Base-by-base conservation (phyloP, 352 stramenopile genomes). In the Globisporangium splendens region DNA sequence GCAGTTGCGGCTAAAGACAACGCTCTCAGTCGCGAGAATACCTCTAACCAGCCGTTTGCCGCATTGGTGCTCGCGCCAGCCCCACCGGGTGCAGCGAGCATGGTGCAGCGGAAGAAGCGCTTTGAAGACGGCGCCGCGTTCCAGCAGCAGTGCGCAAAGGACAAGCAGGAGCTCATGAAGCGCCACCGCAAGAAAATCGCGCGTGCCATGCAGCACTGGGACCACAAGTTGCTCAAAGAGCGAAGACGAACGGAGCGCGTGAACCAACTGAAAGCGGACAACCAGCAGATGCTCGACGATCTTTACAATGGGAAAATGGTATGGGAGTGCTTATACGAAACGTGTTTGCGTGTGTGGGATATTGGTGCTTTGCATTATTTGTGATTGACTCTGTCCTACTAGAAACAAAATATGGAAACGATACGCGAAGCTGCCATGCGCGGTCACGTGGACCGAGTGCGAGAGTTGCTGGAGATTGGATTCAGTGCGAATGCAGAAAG, bases 341-440 rank as follows among this genome's bases (percentile, higher is more conserved):
- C 50, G 28, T 18, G 35, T 6, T 18, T 38, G 17, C 50, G 17
- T 31, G 20, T 13, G 11, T 51, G 6, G 22, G 47, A 43, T 33
- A 2, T 3, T 20, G 17, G 22, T 39, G 2, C 15, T 21, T 50
- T 41, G 17, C 33, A 41, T 35, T 12, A 14, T 17, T 48, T 47
- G 20, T n/a, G 43, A 15, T 44, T 31, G 38, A 21, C 49, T 15
- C 33, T 44, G 28, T 12, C 10, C 17, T 6, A 20, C 14, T 59
- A 91, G 81, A 77, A 77, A 69, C 71, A 87, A 54, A 86, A 86
- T 56, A 61, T 88, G 28, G 75, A 86, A 43, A 83, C 75, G 4
- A 89, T 91, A 44, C 81, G 81, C 1, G 73, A 88, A 58, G 81
- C 79, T 22, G 75, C 78, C 20, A 81, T 91, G 59, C 66, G 73